Evolutionary conservation across 768 basidiomycete species (phyloP), one percentile per base, ranked within the genome.

Genomic region (Hortiboletus campestris): DNA sequence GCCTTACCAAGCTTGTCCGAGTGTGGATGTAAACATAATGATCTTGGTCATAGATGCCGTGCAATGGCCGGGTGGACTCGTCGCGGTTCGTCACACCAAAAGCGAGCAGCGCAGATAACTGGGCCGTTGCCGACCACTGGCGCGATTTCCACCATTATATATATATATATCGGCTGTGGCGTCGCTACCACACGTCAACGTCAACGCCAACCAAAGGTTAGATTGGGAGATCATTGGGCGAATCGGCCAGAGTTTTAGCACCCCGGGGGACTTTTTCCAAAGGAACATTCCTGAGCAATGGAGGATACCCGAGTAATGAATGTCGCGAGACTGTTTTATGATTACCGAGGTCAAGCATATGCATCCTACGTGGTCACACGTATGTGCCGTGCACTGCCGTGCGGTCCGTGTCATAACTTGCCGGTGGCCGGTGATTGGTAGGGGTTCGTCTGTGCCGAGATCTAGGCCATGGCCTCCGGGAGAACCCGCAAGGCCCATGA

Each of bases 311-410:
- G 36, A 8, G 11, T 17, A 39, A 53, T 8, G 38, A 51, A 9
- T 7, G 31, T 32, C 13, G 36, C 5, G 6, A 20, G 28, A 31
- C 16, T 29, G 20, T 13, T 22, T 19, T 13, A 14, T 10, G 32
- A 52, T 25, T 43, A 34, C 19, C 17, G n/a, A 34, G 16, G 9
- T 11, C 17, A 20, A 32, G 16, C 4, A 9, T 43, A 22, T 22
- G 9, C 14, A 29, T n/a, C 16, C 35, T 14, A 31, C 8, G 13
- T 13, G 29, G 20, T 46, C 11, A 57, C 19, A 13, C 28, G 8
- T 14, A 8, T 3, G n/a, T 19, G 16, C 32, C 20, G 22, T 45
- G 53, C 50, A 55, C 36, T 32, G 53, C 67, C n/a, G 58, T 61
- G 25, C 53, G n/a, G n/a, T n/a, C n/a, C n/a, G n/a, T n/a, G n/a